Percentiles rank a stretch among this genome's conserved stretches.
phyloP scores from a whole-genome alignment of 1,284 basidiomycete species.

The Ceratobasidium sp. region DNA sequence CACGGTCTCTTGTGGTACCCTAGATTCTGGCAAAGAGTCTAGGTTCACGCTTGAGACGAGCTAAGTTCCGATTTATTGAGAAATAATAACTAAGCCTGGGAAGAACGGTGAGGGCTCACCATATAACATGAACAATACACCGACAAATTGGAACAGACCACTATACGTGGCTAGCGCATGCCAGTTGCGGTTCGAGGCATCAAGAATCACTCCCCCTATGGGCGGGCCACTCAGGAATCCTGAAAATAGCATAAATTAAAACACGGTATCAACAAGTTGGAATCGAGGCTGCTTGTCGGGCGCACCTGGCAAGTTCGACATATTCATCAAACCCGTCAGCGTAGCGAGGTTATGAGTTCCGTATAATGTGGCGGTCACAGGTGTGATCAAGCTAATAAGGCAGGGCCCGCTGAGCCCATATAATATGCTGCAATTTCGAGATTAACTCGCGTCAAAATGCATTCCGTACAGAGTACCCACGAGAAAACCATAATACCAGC shows the following conservation, averaged over 20 bases:
- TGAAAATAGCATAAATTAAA: slow-evolving; percentile 23
- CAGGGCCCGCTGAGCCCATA: slow-evolving; percentile 50
- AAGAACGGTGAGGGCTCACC: slow-evolving; percentile 11
- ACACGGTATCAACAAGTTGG: neutral
- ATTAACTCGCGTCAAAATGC: no score
- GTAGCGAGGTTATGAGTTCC: slow-evolving; percentile 51
- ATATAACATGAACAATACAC: slow-evolving; percentile 47
- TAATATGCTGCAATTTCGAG: neutral
- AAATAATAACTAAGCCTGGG: no score
- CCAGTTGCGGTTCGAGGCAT: slow-evolving; percentile 49
- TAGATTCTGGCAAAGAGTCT: slow-evolving; percentile 31
- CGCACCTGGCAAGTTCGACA: slow-evolving; percentile 50
- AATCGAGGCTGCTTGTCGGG: neutral
- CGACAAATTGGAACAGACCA: slow-evolving; percentile 41
- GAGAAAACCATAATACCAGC: slow-evolving; percentile 50
- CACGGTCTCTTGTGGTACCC: no score
- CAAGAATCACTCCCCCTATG: slow-evolving; percentile 51
- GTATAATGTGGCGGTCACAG: slow-evolving; percentile 51
- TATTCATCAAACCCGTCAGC: slow-evolving; percentile 49
- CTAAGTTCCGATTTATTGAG: neutral
- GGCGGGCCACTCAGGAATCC: slow-evolving; percentile 49
- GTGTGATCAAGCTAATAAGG: slow-evolving; percentile 52
- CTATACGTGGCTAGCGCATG: slow-evolving; percentile 47
- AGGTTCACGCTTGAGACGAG: slow-evolving; percentile 51
- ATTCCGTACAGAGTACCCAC: slow-evolving; percentile 22